A percentile compares a stretch with the other conserved stretches of the same genome.
Evolutionary conservation across 164 flowering plant genomes (phyloP).

Genomic region (Hamamelis virginiana): DNA sequence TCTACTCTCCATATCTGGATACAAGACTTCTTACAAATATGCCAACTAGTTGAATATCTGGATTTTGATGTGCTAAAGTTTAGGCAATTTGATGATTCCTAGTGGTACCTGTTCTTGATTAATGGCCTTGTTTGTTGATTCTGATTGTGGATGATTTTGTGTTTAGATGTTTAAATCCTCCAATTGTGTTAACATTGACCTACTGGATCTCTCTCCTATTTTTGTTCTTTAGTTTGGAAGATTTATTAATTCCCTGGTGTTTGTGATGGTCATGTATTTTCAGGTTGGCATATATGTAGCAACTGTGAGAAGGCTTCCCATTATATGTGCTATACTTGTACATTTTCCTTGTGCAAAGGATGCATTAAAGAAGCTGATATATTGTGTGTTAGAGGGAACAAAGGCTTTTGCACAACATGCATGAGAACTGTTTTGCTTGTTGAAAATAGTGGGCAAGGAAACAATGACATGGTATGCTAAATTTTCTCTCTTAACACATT

Average conservation of each 20-base stretch:
- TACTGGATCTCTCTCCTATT: too few species aligned
- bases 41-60: too few species aligned
- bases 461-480: slow-evolving; percentile 49
- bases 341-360: slow-evolving; percentile 83
- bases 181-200: too few species aligned
- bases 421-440: slow-evolving; percentile 72
- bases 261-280: slow-evolving; percentile 18
- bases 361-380: slow-evolving; percentile 72
- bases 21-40: too few species aligned
- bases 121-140: too few species aligned
- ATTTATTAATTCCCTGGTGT: background rate
- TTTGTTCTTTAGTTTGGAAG: background rate
- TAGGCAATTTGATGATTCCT: too few species aligned
- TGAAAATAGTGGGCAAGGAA: slow-evolving; percentile 48
- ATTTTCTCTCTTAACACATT: background rate
- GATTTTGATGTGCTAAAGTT: too few species aligned
- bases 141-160: too few species aligned
- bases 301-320: slow-evolving; percentile 74
- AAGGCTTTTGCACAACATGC: slow-evolving; percentile 85
- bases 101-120: too few species aligned
- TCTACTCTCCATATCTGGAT: too few species aligned
- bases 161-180: too few species aligned
- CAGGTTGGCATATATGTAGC: slow-evolving; percentile 98
- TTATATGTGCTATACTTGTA: slow-evolving; percentile 88
- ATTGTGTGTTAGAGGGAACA: slow-evolving; percentile 70